phyloP scores from a whole-genome alignment of 2,329 filamentous ascomycete genomes.

The Septoria petroselini region DNA sequence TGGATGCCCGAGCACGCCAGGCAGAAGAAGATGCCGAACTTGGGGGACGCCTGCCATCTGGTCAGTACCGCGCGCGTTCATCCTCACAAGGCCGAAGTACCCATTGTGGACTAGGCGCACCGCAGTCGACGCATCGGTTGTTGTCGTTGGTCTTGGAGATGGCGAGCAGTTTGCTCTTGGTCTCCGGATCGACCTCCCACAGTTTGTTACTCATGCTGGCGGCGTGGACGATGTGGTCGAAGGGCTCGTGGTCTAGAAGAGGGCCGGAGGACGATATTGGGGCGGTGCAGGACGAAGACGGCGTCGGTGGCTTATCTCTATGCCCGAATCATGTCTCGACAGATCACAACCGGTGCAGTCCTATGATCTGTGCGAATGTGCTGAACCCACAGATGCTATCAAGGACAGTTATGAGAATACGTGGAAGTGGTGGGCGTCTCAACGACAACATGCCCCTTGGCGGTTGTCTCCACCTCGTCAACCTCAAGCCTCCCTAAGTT shows the following conservation, averaged over 20 bases:
- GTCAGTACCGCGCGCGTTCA: slow-evolving; percentile 6
- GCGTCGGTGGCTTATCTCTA: background rate
- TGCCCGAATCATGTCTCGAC: too few relatives aligned
- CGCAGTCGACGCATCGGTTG: slow-evolving; percentile 89
- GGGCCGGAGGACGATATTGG: background rate
- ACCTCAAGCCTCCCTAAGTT: too few relatives aligned
- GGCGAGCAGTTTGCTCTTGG: slow-evolving; percentile 86
- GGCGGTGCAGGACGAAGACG: background rate
- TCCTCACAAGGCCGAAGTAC: slow-evolving; percentile 46
- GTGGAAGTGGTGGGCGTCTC: too few relatives aligned
- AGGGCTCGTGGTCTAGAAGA: background rate
- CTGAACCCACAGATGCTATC: too few relatives aligned
- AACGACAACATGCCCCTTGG: too few relatives aligned
- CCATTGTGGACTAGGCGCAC: slow-evolving; percentile 96
- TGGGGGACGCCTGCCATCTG: slow-evolving; percentile 65
- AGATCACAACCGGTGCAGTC: too few relatives aligned
- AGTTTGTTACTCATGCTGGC: slow-evolving; percentile 64
- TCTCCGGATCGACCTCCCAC: slow-evolving; percentile 99
- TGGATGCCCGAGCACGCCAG: slow-evolving; percentile 93
- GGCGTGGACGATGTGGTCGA: background rate
- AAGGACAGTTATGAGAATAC: too few relatives aligned
- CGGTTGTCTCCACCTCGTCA: too few relatives aligned
- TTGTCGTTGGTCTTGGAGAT: slow-evolving; percentile 91
- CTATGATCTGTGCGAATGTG: too few relatives aligned
- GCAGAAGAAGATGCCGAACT: slow-evolving; percentile 98